Evolutionary conservation across 495 filamentous ascomycete genomes (phyloP), one percentile per base, ranked within the genome.

Genomic region (Friedmanniomyces endolithicus): DNA sequence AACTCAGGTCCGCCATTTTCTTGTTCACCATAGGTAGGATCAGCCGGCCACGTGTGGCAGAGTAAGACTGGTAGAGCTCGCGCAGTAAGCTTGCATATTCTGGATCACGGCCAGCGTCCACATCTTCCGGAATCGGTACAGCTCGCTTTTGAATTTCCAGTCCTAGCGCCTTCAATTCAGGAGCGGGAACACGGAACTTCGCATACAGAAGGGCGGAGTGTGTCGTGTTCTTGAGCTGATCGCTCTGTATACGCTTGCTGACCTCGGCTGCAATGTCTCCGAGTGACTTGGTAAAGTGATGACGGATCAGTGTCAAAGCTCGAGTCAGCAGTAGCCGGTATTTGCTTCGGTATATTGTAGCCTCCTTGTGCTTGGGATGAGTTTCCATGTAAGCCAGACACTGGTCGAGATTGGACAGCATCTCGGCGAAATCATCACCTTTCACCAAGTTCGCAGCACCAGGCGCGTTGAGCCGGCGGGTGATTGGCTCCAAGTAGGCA

Each of bases 301-400:
- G 90, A 17, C 92, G 83, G 37, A 94, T 89, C 23, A 95, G 78
- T 0, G 84, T 88, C 25, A 88, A 71, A 16, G 80, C 83, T 43
- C 84, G 79, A 6, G 84, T 88, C 53, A 88, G 71, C 24, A 86
- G 75, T 17, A 85, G 72, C 22, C 84, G 72, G 63, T 87, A 88
- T 54, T 78, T 71, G 12, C 84, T 83, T 12, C 79, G 78, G 64
- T 97, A 98, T 23, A 83, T 80, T 48, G 85, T 81, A 6, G 88
- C 81, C 66, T 97, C 92, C 53, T 85, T 83, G 70, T 95, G 94
- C 8, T 80, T 76, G 16, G 84, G 77, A 71, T 95, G 86, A 49
- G 75, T 70, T 52, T 83, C 76, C 88, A 95, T 94, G 60, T 94
- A 95, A 46, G 81, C 86, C 60, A 98, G 76, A 66, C 92, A 97